Evolutionary conservation across 139 green algal species (phyloP).

Genomic region (Mesostigma viride): DNA sequence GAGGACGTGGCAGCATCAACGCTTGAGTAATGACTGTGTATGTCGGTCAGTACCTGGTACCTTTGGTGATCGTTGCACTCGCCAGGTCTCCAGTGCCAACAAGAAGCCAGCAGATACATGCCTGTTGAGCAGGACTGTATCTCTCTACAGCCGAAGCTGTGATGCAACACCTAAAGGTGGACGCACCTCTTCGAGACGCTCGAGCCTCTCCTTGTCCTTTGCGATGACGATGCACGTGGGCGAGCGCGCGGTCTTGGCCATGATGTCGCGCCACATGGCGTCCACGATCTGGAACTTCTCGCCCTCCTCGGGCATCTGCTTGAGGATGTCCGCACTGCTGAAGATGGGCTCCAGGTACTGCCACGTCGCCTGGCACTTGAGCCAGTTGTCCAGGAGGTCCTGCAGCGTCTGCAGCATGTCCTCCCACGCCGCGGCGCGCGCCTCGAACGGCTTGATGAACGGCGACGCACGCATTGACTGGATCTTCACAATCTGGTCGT

Average conservation of each 20-base stretch:
- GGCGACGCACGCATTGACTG: slow-evolving; percentile 63
- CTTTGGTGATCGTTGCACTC: too few relatives aligned
- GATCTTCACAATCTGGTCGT: slow-evolving; percentile 64
- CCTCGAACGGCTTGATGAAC: slow-evolving; percentile 68
- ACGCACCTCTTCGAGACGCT: slow-evolving; percentile 23
- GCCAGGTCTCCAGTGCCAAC: too few relatives aligned
- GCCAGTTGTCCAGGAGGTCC: slow-evolving; percentile 74
- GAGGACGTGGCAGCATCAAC: too few relatives aligned
- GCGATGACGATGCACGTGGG: slow-evolving; percentile 39
- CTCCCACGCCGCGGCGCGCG: slow-evolving; percentile 46
- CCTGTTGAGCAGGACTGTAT: too few relatives aligned
- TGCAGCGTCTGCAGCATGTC: slow-evolving; percentile 52
- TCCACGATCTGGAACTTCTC: slow-evolving; percentile 62
- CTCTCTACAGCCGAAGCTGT: too few relatives aligned
- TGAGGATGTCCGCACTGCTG: slow-evolving; percentile 64
- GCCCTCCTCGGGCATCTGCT: slow-evolving; percentile 74
- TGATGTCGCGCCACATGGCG: slow-evolving; percentile 40
- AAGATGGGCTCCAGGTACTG: slow-evolving; percentile 84
- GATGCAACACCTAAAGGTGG: too few relatives aligned
- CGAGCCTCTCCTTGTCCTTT: slow-evolving; percentile 29
- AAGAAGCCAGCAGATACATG: too few relatives aligned
- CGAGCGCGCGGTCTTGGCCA: slow-evolving; percentile 33
- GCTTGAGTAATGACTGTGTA: too few relatives aligned
- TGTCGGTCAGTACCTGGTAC: too few relatives aligned
- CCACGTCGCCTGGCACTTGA: slow-evolving; percentile 59